phyloP scores from a whole-genome alignment of 805 yeast species.

The Spencermartinsiella europaea region DNA sequence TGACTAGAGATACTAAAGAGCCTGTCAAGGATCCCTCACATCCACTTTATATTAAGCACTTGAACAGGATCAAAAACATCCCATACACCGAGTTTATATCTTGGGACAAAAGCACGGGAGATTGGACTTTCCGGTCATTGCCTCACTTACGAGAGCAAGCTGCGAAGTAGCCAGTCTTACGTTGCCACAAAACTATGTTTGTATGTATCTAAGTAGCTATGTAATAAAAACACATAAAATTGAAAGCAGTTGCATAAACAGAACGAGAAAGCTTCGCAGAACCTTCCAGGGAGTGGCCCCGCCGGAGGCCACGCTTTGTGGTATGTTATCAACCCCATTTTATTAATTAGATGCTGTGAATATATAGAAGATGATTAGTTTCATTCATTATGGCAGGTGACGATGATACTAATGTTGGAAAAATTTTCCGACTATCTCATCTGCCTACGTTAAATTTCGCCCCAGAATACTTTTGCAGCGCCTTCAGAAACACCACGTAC shows the following conservation, averaged over 20 bases:
- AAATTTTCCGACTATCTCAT: conserved; percentile 38
- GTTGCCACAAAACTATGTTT: too few relatives aligned
- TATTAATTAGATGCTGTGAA: not conserved
- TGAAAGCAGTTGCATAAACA: not conserved
- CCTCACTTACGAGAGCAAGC: not conserved
- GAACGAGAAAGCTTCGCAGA: too few relatives aligned
- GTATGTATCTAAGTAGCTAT: too few relatives aligned
- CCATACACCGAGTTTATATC: conserved; percentile 60
- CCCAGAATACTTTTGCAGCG: conserved; percentile 48
- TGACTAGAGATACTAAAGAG: conserved; percentile 62
- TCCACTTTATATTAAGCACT: conserved; percentile 63
- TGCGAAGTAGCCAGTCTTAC: too few relatives aligned
- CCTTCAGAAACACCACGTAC: conserved; percentile 69
- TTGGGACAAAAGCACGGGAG: conserved; percentile 64
- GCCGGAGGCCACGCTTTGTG: too few relatives aligned
- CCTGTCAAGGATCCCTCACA: conserved; percentile 75
- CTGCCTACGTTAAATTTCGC: conserved; percentile 89
- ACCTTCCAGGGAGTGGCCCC: too few relatives aligned
- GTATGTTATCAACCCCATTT: too few relatives aligned
- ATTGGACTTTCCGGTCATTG: conserved; percentile 33
- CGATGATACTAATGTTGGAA: too few relatives aligned
- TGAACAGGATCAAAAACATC: conserved; percentile 56
- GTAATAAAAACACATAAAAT: not conserved
- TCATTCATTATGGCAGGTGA: too few relatives aligned
- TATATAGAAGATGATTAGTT: too few relatives aligned